Conservation (phyloP, 345 rosid species). For the Corchorus capsularis region DNA sequence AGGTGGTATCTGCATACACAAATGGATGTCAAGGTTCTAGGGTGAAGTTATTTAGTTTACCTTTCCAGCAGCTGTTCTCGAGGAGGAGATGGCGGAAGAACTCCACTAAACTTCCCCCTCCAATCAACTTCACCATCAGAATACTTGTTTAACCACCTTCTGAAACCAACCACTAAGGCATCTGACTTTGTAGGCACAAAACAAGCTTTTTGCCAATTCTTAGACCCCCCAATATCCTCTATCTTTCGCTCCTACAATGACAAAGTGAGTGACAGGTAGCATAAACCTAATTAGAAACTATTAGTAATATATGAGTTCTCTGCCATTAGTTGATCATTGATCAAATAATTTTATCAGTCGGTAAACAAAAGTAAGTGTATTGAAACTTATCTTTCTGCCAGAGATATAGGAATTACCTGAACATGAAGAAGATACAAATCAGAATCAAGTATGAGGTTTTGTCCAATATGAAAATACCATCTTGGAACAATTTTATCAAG, state of each 20-base stretch:
- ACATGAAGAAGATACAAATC: slow-evolving; percentile 85
- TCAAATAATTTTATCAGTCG: neutral
- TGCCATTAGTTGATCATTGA: neutral
- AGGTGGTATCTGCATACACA: too few relatives aligned
- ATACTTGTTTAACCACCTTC: slow-evolving; percentile 79
- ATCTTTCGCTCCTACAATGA: slow-evolving; percentile 71
- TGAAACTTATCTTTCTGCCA: neutral
- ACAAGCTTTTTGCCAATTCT: slow-evolving; percentile 89
- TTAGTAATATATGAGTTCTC: neutral
- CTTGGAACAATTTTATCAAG: slow-evolving; percentile 76
- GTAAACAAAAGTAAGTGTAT: neutral
- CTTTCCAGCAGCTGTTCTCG: slow-evolving; percentile 82
- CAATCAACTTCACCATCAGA: slow-evolving; percentile 65
- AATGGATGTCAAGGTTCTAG: neutral
- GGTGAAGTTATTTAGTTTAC: slow-evolving; percentile 30
- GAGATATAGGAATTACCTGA: slow-evolving; percentile 49
- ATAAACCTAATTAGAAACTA: neutral
- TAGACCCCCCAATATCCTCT: slow-evolving; percentile 53
- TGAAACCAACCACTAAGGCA: slow-evolving; percentile 67
- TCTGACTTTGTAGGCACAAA: slow-evolving; percentile 82
- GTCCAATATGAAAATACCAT: slow-evolving; percentile 83
- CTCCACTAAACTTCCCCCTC: slow-evolving; percentile 65
- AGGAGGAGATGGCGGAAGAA: slow-evolving; percentile 75
- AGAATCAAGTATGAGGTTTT: slow-evolving; percentile 82
- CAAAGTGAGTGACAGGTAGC: neutral